Base-by-base conservation (phyloP, 1,139 yeast species). In the Saccharomyces pastorianus region DNA sequence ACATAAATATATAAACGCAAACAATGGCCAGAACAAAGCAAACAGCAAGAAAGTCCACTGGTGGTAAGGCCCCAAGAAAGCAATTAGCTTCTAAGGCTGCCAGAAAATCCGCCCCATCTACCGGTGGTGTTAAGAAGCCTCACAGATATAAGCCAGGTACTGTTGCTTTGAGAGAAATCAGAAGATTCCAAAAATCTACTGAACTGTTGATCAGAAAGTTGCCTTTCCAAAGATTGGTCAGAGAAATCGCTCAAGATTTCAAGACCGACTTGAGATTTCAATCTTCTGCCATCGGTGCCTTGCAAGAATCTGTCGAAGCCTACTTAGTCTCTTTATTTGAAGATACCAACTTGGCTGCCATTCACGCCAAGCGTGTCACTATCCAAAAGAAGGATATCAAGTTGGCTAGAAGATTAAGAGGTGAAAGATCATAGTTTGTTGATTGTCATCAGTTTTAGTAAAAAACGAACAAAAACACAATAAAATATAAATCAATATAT, bases 121-220 rank as follows among this genome's bases (percentile, higher is more conserved):
- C 96, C 64, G 96, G 96, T 75, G 97, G 96, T 84, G 97, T 90
- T 75, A 90, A 90, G 90, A 90, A 90, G 83, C 96, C 97, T 67
- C 97, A 90, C 89, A 88, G 97, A 86, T 90, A 90, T 81, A 90
- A 89, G 91, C 97, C 97, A 76, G 97, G 97, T 89, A 90, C 97
- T 73, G 97, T 90, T 73, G 97, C 97, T 70, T 87, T 90, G 75
- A 90, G 96, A 86, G 97, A 90, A 82, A 90, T 90, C 74, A 89
- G 97, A 85, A 88, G 96, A 81, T 90, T 90, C 85, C 97, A 90
- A 81, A 90, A 90, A 79, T 87, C 96, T 61, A 90, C 97, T 71
- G 97, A 90, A 78, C 82, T 90, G 59, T 83, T 90, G 76, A 90
- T 90, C 79, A 88, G 97, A 85, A 89, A 90, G 81, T 84, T 90